Conservation (phyloP, 2,329 filamentous ascomycete species). For the Botrytis sinoallii region DNA sequence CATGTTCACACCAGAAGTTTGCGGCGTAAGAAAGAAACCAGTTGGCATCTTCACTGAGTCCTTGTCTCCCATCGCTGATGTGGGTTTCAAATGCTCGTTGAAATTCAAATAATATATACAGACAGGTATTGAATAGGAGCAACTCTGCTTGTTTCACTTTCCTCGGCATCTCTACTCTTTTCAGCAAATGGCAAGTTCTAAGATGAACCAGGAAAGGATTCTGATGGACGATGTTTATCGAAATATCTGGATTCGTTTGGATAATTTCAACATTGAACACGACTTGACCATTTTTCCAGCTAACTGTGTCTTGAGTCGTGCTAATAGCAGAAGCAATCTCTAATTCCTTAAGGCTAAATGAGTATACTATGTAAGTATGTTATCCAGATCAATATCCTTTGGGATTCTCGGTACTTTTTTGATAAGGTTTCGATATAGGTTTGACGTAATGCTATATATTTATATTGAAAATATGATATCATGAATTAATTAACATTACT, state of each 20-base stretch:
- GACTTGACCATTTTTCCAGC: not conserved
- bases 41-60: too few species aligned
- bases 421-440: too few species aligned
- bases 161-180: not conserved
- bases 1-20: not conserved
- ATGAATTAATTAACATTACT: too few species aligned
- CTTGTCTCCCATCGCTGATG: not conserved
- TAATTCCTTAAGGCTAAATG: not conserved
- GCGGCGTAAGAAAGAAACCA: not conserved
- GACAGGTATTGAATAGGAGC: not conserved
- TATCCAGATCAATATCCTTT: not conserved
- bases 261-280: not conserved
- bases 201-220: not conserved
- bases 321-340: not conserved
- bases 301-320: not conserved
- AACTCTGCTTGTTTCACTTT: not conserved
- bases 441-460: too few species aligned
- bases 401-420: not conserved
- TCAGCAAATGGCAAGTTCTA: not conserved
- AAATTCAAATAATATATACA: not conserved
- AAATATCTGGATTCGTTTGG: not conserved
- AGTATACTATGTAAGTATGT: not conserved
- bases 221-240: not conserved
- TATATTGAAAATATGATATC: too few species aligned
- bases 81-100: not conserved